phyloP scores from a whole-genome alignment of 148 eudicot genomes.

The Persicaria tinctoria region DNA sequence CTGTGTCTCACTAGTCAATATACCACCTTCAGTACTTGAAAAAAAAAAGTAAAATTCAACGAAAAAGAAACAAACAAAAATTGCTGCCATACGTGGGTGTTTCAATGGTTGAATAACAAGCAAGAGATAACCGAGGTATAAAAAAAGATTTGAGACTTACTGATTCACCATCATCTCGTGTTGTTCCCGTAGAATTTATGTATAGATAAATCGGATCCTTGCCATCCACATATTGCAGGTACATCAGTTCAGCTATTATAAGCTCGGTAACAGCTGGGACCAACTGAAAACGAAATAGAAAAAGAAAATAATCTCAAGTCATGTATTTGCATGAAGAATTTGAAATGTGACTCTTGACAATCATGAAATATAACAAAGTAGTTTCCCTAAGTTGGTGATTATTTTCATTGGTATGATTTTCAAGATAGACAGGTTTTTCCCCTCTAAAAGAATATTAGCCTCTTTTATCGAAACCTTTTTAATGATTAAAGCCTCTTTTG shows the following conservation, averaged over 20 bases:
- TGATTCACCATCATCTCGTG: conserved; percentile 82
- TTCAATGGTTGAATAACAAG: not conserved
- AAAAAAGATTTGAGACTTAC: conserved; percentile 38
- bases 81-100: not conserved
- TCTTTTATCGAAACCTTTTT: not conserved
- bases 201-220: conserved; percentile 75
- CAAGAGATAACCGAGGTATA: not conserved
- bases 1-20: too few species aligned
- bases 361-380: not conserved
- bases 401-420: not conserved
- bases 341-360: not conserved
- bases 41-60: not conserved
- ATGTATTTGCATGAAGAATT: not conserved
- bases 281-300: conserved; percentile 38
- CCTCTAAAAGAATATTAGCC: not conserved
- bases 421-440: not conserved
- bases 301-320: not conserved
- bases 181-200: conserved; percentile 88
- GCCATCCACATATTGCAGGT: conserved; percentile 76
- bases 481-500: not conserved
- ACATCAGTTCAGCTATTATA: conserved; percentile 73
- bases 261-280: conserved; percentile 88
- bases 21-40: not conserved
- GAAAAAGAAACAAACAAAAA: not conserved
- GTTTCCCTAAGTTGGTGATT: not conserved